A percentile compares a stretch with the other conserved stretches of the same genome.
These are phyloP conservation scores for Puccinia hordei DNA, from an alignment of 1,284 basidiomycete genomes.

Conservation along the genomic window DNA sequence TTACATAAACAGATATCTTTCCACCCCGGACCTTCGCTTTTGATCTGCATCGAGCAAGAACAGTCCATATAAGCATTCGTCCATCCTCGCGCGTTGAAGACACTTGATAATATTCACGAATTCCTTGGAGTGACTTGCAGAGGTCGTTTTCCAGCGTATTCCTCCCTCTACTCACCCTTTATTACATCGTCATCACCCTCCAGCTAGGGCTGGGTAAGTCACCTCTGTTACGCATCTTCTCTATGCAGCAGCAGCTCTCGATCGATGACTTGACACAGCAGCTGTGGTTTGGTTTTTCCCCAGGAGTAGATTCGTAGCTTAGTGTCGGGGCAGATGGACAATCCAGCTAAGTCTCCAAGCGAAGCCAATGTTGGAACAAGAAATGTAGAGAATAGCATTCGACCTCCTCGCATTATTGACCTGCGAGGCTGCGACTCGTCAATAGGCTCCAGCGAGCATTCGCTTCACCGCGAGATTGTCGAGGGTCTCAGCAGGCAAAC, in stretches of 20 bases:
- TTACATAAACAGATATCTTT: too few relatives aligned
- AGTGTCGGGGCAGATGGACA: neutral
- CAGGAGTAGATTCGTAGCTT: neutral
- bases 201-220: neutral
- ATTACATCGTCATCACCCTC: neutral
- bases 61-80: neutral
- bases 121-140: neutral
- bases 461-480: constrained; percentile 17
- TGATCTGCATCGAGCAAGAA: too few relatives aligned
- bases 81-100: neutral
- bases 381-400: neutral
- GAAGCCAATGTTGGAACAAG: neutral
- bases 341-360: neutral
- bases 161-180: neutral
- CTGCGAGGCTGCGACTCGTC: neutral
- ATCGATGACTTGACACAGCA: neutral
- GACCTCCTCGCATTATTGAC: constrained; percentile 5
- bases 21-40: too few relatives aligned
- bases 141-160: constrained; percentile 1
- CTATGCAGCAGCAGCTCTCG: neutral
- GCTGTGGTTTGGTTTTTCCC: neutral
- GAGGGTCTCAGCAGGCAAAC: constrained; percentile 23
- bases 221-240: neutral
- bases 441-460: neutral
- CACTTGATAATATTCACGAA: neutral